A percentile compares a stretch with the other conserved stretches of the same genome.
Conservation (phyloP, 768 basidiomycete species). For the Tylopilus subfusipes region DNA sequence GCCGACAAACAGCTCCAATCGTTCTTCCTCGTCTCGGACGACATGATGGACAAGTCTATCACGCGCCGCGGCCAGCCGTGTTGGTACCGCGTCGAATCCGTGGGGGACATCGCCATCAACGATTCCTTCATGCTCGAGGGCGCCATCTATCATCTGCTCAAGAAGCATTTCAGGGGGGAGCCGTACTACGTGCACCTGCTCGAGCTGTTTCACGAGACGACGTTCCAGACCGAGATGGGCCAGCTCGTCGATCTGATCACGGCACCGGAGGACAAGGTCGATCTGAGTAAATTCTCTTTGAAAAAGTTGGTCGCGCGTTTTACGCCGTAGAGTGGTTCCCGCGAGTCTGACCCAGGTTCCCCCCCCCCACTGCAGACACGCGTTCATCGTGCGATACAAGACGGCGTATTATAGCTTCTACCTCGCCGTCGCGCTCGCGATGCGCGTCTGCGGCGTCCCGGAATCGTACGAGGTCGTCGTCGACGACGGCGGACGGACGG, state of each 20-base stretch:
- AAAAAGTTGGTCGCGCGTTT: constrained; percentile 40
- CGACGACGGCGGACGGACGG: constrained; percentile 35
- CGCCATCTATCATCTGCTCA: constrained; percentile 88
- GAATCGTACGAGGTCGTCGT: constrained; percentile 43
- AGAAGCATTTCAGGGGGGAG: constrained; percentile 77
- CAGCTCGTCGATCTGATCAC: constrained; percentile 96
- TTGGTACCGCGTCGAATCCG: constrained; percentile 71
- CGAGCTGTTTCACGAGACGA: constrained; percentile 87
- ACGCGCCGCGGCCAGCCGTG: constrained; percentile 94
- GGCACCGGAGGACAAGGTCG: constrained; percentile 86
- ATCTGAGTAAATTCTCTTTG: constrained; percentile 84
- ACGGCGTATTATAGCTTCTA: constrained; percentile 99
- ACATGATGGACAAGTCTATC: constrained; percentile 95
- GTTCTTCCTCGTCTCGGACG: constrained; percentile 88
- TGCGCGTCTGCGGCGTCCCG: constrained; percentile 72
- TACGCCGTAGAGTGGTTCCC: too few relatives aligned
- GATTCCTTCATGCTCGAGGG: constrained; percentile 95
- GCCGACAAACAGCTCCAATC: constrained; percentile 73
- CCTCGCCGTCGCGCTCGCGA: constrained; percentile 93
- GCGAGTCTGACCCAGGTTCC: too few relatives aligned
- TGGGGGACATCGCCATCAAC: constrained; percentile 86
- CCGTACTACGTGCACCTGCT: constrained; percentile 85
- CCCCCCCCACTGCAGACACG: constrained; percentile 51
- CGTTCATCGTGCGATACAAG: constrained; percentile 94
- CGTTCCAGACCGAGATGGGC: constrained; percentile 93